phyloP scores from a whole-genome alignment of 2,329 filamentous ascomycete genomes.

The Epichloe sibirici region DNA sequence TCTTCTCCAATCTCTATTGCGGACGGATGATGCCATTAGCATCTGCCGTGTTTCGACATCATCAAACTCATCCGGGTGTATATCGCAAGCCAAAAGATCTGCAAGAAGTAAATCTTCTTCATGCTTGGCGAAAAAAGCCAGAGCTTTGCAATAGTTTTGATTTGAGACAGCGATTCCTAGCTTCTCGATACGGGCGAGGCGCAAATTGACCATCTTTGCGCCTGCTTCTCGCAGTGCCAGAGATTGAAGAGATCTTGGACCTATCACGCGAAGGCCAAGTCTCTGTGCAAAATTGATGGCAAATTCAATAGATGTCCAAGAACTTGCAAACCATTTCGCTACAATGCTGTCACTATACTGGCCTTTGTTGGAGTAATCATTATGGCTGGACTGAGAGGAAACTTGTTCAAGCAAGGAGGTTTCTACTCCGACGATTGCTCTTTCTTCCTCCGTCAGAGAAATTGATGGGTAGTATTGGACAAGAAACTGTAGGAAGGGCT shows the following conservation, averaged over 20 bases:
- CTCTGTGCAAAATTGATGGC: constrained; percentile 58
- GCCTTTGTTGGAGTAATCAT: constrained; percentile 6
- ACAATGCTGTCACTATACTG: constrained; percentile 42
- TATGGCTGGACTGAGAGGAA: neutral
- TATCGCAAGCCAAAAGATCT: constrained; percentile 34
- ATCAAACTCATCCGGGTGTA: constrained; percentile 45
- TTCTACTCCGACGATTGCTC: constrained; percentile 9
- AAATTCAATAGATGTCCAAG: constrained; percentile 58
- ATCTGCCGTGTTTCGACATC: constrained; percentile 27
- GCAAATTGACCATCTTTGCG: constrained; percentile 40
- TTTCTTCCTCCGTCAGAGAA: constrained; percentile 26
- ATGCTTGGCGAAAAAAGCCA: constrained; percentile 52
- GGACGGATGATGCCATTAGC: constrained; percentile 23
- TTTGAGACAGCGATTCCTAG: constrained; percentile 50
- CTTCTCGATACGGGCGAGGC: constrained; percentile 48
- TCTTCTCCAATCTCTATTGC: constrained; percentile 24
- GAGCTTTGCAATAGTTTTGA: constrained; percentile 51
- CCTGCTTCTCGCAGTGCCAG: constrained; percentile 55
- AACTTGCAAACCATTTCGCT: constrained; percentile 67
- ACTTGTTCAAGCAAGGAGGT: neutral
- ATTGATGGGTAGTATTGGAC: constrained; percentile 31
- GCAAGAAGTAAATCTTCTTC: constrained; percentile 38
- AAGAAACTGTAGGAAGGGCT: constrained; percentile 37
- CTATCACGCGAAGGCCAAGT: constrained; percentile 60
- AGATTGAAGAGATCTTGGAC: constrained; percentile 64